Conservation (phyloP, 257 asterid species). For the Gynochthodes officinalis region DNA sequence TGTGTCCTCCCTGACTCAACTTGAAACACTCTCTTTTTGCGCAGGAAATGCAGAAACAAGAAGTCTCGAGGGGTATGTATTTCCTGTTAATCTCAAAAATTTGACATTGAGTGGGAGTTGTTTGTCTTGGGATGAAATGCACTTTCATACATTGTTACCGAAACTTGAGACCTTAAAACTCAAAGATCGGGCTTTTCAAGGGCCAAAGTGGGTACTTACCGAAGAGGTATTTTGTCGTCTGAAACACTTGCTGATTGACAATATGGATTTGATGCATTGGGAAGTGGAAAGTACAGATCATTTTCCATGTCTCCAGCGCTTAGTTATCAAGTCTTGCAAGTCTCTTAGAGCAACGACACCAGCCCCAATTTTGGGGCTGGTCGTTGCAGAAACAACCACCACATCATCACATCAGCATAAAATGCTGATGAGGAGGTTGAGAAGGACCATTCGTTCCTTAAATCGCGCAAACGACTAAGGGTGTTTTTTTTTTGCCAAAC, state of each 20-base stretch:
- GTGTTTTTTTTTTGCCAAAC: no score
- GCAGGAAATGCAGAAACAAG: neutral
- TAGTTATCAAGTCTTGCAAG: neutral
- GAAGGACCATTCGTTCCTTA: no score
- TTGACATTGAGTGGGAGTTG: slow-evolving; percentile 8
- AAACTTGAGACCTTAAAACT: slow-evolving; percentile 10
- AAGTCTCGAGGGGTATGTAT: neutral
- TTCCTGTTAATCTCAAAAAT: neutral
- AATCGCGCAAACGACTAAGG: no score
- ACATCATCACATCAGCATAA: no score
- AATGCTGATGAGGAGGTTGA: no score
- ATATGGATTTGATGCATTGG: neutral
- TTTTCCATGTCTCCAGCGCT: neutral
- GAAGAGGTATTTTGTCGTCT: neutral
- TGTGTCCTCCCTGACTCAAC: neutral
- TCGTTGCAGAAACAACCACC: no score
- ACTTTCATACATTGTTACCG: neutral
- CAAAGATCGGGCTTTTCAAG: slow-evolving; percentile 14
- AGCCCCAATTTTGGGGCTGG: no score
- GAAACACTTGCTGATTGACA: neutral
- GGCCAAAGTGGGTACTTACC: neutral
- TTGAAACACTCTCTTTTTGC: neutral
- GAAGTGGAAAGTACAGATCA: neutral
- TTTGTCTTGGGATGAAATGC: slow-evolving; percentile 9
- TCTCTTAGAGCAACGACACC: no score